Percentiles rank a stretch among this genome's conserved stretches.
Conservation (phyloP, 2,329 filamentous ascomycete genomes). For the Celoporthe dispersa region DNA sequence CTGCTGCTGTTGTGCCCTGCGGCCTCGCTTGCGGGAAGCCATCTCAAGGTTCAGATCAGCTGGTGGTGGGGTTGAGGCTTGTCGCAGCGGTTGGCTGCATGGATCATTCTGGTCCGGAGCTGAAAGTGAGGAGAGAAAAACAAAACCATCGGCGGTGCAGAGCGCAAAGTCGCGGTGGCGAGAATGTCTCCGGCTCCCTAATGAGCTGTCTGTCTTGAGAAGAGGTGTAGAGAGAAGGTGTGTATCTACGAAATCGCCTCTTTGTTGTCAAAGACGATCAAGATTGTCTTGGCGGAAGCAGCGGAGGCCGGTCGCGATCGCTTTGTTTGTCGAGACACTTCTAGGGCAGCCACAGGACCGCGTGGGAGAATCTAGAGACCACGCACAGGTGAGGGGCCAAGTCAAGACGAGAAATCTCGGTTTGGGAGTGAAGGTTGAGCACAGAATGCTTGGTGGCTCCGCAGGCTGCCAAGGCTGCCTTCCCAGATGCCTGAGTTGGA, state of each 20-base stretch:
- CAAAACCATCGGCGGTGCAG: not conserved
- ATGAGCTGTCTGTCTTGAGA: not conserved
- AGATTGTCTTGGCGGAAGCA: not conserved
- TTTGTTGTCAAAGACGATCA: not conserved
- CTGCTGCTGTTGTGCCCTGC: constrained; percentile 35
- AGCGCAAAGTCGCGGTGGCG: not conserved
- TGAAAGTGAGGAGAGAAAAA: not conserved
- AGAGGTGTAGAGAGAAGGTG: not conserved
- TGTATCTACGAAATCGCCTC: not conserved
- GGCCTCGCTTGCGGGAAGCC: constrained; percentile 23
- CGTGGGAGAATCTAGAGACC: not conserved
- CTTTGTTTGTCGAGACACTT: not conserved
- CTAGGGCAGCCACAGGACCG: not conserved
- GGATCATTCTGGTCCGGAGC: not conserved
- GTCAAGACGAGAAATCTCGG: not conserved
- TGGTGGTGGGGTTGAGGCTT: not conserved
- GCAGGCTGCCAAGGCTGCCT: not conserved
- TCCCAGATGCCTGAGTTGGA: not conserved
- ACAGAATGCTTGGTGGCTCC: not conserved
- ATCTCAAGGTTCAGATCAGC: not conserved
- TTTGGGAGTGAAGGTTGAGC: not conserved
- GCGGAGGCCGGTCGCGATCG: not conserved
- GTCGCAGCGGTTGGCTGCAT: not conserved
- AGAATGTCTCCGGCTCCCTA: not conserved
- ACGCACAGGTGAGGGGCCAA: not conserved